Evolutionary conservation across 2,329 filamentous ascomycete species (phyloP).

Genomic region (Talaromyces sp.): DNA sequence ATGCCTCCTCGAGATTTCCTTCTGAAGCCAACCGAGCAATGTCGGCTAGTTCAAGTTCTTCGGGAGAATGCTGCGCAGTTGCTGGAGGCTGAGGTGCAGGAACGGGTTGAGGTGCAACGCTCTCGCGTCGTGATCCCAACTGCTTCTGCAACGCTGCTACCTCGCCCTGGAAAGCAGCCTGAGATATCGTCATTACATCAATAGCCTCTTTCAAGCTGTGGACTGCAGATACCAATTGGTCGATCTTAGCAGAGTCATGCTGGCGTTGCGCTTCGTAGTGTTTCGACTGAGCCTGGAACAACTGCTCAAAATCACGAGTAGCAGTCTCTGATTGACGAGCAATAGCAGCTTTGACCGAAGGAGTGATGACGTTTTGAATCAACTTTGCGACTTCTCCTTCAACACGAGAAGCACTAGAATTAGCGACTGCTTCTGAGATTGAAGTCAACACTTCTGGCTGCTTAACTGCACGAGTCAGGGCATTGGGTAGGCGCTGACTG

Average conservation of each 20-base stretch:
- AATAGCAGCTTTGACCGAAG: constrained; percentile 64
- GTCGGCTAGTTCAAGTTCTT: constrained; percentile 44
- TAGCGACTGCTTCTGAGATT: constrained; percentile 70
- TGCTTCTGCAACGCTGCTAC: constrained; percentile 38
- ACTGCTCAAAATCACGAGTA: constrained; percentile 65
- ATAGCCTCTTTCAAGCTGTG: constrained; percentile 54
- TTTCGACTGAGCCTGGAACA: constrained; percentile 53
- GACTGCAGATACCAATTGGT: constrained; percentile 59
- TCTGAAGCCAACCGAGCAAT: constrained; percentile 43
- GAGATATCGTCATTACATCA: constrained; percentile 43
- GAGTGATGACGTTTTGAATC: constrained; percentile 63
- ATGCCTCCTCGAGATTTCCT: constrained; percentile 45
- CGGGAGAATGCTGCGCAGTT: constrained; percentile 30
- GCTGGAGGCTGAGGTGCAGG: constrained; percentile 21
- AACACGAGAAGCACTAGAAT: constrained; percentile 64
- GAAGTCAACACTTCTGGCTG: constrained; percentile 70
- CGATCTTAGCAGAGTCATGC: constrained; percentile 58
- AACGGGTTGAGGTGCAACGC: constrained; percentile 25
- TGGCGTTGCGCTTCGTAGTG: constrained; percentile 53
- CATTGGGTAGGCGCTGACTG: constrained; percentile 65
- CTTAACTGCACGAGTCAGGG: constrained; percentile 67
- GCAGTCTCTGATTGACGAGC: constrained; percentile 67
- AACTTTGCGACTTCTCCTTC: constrained; percentile 66
- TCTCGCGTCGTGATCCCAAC: constrained; percentile 19
- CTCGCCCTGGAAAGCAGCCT: constrained; percentile 44